These are phyloP conservation scores for barley (Hordeum vulgare) DNA, from an alignment of 176 grass and related monocot species.

Conservation along the genomic window MorexV3_pseudomolecules_assembly NC_058523.1:12870183-12870682, in stretches of 20 bases:
- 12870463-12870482: constrained; percentile 93
- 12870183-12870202: constrained; percentile 60
- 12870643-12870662: constrained; percentile 76
- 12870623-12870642: constrained; percentile 53
- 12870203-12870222: constrained; percentile 54
- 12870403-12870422: constrained; percentile 75
- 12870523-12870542: constrained; percentile 49
- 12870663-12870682: constrained; percentile 80
- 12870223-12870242: constrained; percentile 72
- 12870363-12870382: constrained; percentile 92
- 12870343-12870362: constrained; percentile 82
- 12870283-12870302: constrained; percentile 61
- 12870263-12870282: constrained; percentile 57
- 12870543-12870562: constrained; percentile 88
- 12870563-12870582: constrained; percentile 82
- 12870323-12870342: constrained; percentile 35
- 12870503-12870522: constrained; percentile 48
- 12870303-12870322: background rate
- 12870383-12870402: constrained; percentile 86
- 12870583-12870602: constrained; percentile 75
- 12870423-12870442: constrained; percentile 72
- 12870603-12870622: constrained; percentile 40
- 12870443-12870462: constrained; percentile 68
- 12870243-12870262: constrained; percentile 67
- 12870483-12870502: constrained; percentile 51